phyloP scores from a whole-genome alignment of 148 eudicot species.

The Chenopodium quinoa region DNA sequence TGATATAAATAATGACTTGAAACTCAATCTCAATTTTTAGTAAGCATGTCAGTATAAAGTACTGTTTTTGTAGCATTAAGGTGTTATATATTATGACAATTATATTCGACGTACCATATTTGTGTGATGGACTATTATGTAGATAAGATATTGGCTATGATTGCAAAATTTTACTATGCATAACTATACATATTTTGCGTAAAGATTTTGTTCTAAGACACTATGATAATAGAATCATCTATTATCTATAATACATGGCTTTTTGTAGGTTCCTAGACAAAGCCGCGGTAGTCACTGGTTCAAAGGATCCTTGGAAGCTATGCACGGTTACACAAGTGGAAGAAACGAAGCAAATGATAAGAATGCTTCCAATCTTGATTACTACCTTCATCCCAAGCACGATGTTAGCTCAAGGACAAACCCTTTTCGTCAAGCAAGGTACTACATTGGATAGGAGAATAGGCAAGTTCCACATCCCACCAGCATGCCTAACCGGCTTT shows the following conservation, averaged over 20 bases:
- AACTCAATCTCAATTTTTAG: no score
- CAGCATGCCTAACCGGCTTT: conserved; percentile 62
- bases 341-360: conserved; percentile 70
- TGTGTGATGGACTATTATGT: no score
- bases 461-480: conserved; percentile 57
- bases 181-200: no score
- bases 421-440: conserved; percentile 80
- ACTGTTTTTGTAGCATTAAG: no score
- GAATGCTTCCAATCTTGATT: conserved; percentile 62
- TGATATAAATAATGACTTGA: neutral
- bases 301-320: conserved; percentile 51
- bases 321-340: conserved; percentile 76
- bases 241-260: neutral
- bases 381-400: conserved; percentile 61
- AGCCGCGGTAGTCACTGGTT: conserved; percentile 55
- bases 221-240: no score
- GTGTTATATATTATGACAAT: no score
- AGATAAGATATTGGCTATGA: no score
- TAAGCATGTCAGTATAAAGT: no score
- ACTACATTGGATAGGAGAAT: conserved; percentile 49
- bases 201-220: no score
- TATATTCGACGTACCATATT: no score
- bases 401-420: conserved; percentile 63
- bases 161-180: no score
- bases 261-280: conserved; percentile 54